Base-by-base conservation (phyloP, 495 filamentous ascomycete genomes). In the Trichoderma parareesei region DNA sequence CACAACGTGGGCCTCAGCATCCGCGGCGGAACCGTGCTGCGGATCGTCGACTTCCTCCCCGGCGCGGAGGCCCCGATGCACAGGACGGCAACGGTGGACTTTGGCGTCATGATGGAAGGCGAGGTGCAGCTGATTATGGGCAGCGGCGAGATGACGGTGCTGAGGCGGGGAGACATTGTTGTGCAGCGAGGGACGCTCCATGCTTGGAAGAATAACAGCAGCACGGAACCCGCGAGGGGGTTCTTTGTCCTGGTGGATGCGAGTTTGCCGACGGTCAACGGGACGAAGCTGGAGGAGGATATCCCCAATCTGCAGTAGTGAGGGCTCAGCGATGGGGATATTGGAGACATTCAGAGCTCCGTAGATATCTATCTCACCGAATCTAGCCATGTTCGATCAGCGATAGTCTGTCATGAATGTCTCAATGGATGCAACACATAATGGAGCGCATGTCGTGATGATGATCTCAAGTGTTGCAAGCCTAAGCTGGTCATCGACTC, bases 51-150 rank as follows among this genome's bases (percentile, higher is more conserved):
- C 62, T 78, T 85, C 40, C 70, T 72, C 0, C 84, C 84, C 0
- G 74, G 71, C 14, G 67, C 68, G 40, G 69, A 66, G 38, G 74
- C 70, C 35, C 74, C 76, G 18, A 79, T 90, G 77, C 88, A 90
- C 65, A 78, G 86, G 1, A 88, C 88, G 5, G 74, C 82, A 64
- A 81, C 77, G n/a, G 71, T 90, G 3, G 88, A 90, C 68, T 89
- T 87, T 63, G 87, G 85, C 3, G 74, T 89, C 42, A 84, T 91
- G 37, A 62, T 91, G 11, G 85, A 89, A 64, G 88, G 88, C 0
- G 70, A 79, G 66, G 69, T 85, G 18, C 81, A 79, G 74, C 73
- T 84, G 68, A 72, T 76, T 7, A 70, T 89, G 20, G 86, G 88
- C 69, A 64, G 67, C 69, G 78, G 87, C 0, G 85, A 84, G 69